Evolutionary conservation across 352 stramenopile species (phyloP), one percentile per base, ranked within the genome.

Genomic region (Phytophthora sp.): DNA sequence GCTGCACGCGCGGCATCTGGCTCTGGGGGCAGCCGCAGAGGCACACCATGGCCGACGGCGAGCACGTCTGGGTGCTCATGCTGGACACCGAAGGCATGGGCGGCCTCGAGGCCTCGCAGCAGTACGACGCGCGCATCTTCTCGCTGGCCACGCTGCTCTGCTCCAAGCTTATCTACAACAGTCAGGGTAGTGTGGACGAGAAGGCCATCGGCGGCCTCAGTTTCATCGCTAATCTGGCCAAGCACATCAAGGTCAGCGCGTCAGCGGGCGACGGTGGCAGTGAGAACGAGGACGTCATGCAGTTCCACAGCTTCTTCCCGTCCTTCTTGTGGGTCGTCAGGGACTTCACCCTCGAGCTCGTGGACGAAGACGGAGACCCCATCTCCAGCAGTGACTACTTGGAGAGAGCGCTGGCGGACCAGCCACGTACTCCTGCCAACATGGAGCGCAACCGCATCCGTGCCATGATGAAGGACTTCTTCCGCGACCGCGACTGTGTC

Each of bases 141-240:
- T 89, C 84, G 45, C 66, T 97, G 45, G 84, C 87, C 26, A 89
- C 82, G 52, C 66, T 97, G 41, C 77, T 97, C 18, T 94, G 82
- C 66, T 95, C 84, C 41, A 92, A 89, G 53, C 74, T 97, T 35
- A 87, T 97, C 49, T 97, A 95, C 73, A 97, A 97, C 64, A 92
- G 82, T 52, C 84, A 91, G 52, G 86, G 85, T 9, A 92, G 75
- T 26, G 84, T 97, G 41, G 87, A 96, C 53, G 86, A 94, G 54
- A 92, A 92, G 54, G 87, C 89, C 13, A 95, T 97, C 44, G 69
- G 77, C 37, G 84, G 82, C 3, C 67, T 97, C 4, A 92, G 83
- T 23, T 95, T 97, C 67, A 93, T 97, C 54, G 87, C 84, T 8
- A 95, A 96, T 63, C 63, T 97, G 27, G 79, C 84, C 51, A 94